Evolutionary conservation across 768 basidiomycete genomes (phyloP), one percentile per base, ranked within the genome.

Genomic region (Trametopsis cervina): DNA sequence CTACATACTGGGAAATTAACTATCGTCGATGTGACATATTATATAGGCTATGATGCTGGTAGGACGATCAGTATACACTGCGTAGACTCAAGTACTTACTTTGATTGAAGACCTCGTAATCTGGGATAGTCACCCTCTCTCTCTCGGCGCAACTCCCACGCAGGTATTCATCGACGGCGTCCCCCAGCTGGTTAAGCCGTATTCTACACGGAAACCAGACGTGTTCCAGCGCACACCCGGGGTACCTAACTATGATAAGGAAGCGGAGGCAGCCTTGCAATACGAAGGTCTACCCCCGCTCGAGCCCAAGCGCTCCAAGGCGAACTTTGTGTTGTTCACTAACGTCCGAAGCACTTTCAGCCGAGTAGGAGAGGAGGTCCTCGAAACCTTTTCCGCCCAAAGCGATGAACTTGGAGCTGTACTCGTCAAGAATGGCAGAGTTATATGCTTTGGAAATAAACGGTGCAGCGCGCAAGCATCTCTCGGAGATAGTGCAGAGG

Each of bases 121-220:
- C 11, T 87, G 85, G 84, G 83, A 87, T 50, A 78, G 77, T 3
- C 88, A 91, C 62, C 91, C 89, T 0, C 72, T 94, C 21, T 59
- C 76, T 0, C 70, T 92, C 3, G 89, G 89, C 18, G 83, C 89
- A 0, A 90, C 88, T 1, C 90, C 91, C 0, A 63, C 68, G 3
- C 89, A 92, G 57, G 88, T 90, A 0, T 89, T 76, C 63, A 82
- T 92, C 46, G 91, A 94, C 54, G 90, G 90, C 10, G 84, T 92
- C 47, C 61, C 80, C 0, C 91, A 93, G 61, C 59, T 67, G 72
- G 15, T 43, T 3, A 21, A 59, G 2, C 67, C 80, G 0, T 50
- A 66, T 29, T 51, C 62, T 1, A 44, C 67, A 1, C 44, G 52
- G 4, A 87, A 87, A 59, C 73, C 77, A 0, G 50, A 55, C 0